Percentiles rank a stretch among this genome's conserved stretches.
Evolutionary conservation across 208 protist species (phyloP).

Genomic region (Porcisia deanei): DNA sequence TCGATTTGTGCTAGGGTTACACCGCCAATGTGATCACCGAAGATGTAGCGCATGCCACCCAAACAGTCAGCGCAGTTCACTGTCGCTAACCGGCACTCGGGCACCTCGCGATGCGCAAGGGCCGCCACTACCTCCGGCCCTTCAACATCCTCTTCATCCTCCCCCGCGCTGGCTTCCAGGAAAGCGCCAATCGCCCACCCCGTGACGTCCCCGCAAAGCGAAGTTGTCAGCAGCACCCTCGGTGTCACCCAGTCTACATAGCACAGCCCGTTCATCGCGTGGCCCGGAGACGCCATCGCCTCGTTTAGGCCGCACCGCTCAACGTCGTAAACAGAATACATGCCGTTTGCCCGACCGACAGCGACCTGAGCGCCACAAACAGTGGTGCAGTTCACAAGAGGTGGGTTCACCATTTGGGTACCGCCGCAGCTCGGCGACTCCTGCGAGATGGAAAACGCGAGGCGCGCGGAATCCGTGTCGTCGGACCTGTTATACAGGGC

Average conservation of each 20-base stretch:
- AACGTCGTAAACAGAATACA: slow-evolving; percentile 61
- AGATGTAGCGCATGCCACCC: slow-evolving; percentile 11
- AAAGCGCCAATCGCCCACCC: slow-evolving; percentile 61
- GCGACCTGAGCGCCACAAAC: slow-evolving; percentile 35
- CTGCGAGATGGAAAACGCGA: slow-evolving; percentile 6
- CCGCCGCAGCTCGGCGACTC: not conserved
- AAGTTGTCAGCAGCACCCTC: slow-evolving; percentile 58
- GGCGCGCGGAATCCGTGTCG: slow-evolving; percentile 15
- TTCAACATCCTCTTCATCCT: slow-evolving; percentile 33
- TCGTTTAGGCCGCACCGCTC: slow-evolving; percentile 21
- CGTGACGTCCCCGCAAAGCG: slow-evolving; percentile 76
- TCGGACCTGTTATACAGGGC: slow-evolving; percentile 39
- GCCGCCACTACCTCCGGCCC: slow-evolving; percentile 50
- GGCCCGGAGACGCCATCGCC: slow-evolving; percentile 47
- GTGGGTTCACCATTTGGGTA: slow-evolving; percentile 72
- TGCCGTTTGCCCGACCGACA: slow-evolving; percentile 65
- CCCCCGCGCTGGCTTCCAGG: slow-evolving; percentile 17
- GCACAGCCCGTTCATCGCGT: slow-evolving; percentile 68
- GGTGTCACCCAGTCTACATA: slow-evolving; percentile 49
- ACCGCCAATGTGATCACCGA: slow-evolving; percentile 27
- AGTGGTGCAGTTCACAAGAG: slow-evolving; percentile 58
- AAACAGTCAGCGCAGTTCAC: slow-evolving; percentile 54
- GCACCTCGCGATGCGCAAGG: slow-evolving; percentile 49
- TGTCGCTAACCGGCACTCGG: slow-evolving; percentile 16
- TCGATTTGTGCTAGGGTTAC: slow-evolving; percentile 18